A percentile compares a stretch with the other conserved stretches of the same genome.
These are phyloP conservation scores for Aspergillus uvarum DNA, from an alignment of 2,329 filamentous ascomycete genomes.

Conservation along the genomic window DNA sequence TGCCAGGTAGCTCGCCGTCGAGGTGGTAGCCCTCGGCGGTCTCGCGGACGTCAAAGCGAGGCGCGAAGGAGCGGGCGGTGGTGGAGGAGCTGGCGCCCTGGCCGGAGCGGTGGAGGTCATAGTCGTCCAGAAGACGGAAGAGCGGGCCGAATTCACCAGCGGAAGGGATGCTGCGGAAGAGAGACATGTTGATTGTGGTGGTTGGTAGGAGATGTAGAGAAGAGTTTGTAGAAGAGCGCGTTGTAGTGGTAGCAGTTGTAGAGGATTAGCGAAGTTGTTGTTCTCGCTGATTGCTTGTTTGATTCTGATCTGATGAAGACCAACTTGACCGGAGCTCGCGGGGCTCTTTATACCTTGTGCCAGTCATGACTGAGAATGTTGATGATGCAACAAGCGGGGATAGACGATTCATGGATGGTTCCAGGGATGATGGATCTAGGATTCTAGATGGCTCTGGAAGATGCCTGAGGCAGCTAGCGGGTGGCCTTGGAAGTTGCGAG, in stretches of 20 bases:
- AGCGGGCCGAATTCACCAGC: slow-evolving; percentile 44
- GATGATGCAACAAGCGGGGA: neutral
- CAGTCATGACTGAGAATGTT: neutral
- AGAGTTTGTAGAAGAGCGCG: neutral
- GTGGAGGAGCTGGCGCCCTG: slow-evolving; percentile 16
- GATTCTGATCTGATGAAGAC: slow-evolving; percentile 8
- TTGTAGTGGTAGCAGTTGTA: slow-evolving; percentile 1
- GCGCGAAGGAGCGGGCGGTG: slow-evolving; percentile 38
- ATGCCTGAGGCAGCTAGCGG: neutral
- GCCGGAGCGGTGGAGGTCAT: slow-evolving; percentile 37
- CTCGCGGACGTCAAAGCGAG: slow-evolving; percentile 51
- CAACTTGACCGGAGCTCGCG: slow-evolving; percentile 7
- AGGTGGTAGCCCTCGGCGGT: slow-evolving; percentile 46
- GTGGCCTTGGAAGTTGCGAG: neutral
- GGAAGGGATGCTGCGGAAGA: slow-evolving; percentile 31
- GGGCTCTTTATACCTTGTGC: slow-evolving; percentile 20
- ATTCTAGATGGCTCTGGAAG: neutral
- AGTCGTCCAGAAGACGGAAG: slow-evolving; percentile 50
- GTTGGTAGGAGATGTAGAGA: neutral
- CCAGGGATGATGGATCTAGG: too few relatives aligned
- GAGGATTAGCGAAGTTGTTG: slow-evolving; percentile 3
- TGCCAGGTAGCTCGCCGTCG: slow-evolving; percentile 51
- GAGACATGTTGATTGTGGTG: slow-evolving; percentile 32
- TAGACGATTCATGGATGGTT: too few relatives aligned
- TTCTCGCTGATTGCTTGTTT: slow-evolving; percentile 8